These are phyloP conservation scores for Colletotrichum sp. DNA, from an alignment of 2,329 filamentous ascomycete genomes.

Conservation along the genomic window DNA sequence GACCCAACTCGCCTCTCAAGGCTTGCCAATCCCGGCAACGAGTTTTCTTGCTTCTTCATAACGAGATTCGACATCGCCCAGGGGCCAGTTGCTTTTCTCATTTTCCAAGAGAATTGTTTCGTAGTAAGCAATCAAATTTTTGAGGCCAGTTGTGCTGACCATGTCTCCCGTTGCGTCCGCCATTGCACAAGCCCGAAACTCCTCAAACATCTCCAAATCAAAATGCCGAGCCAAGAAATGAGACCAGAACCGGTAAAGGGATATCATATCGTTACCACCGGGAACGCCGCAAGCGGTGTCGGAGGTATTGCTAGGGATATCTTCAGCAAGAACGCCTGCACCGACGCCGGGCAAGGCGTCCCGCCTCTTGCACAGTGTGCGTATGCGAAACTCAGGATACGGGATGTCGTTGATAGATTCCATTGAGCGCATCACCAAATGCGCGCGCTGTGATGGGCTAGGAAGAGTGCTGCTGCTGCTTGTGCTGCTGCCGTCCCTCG, in stretches of 20 bases:
- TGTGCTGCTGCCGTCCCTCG: background rate
- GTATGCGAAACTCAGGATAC: constrained; percentile 41
- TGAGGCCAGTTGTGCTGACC: constrained; percentile 59
- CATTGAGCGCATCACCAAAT: constrained; percentile 12
- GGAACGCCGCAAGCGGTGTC: constrained; percentile 26
- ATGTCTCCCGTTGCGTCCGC: constrained; percentile 60
- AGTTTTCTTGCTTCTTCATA: constrained; percentile 10
- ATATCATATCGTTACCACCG: constrained; percentile 56
- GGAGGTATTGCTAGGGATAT: constrained; percentile 34
- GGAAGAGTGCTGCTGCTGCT: background rate
- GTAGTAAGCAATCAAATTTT: constrained; percentile 71
- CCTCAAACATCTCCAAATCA: constrained; percentile 76
- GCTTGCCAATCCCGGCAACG: background rate
- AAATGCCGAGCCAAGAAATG: constrained; percentile 76
- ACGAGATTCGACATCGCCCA: background rate
- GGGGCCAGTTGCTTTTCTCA: background rate
- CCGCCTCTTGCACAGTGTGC: constrained; percentile 43
- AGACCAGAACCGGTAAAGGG: constrained; percentile 78
- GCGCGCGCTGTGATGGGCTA: constrained; percentile 15
- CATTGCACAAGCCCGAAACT: constrained; percentile 72
- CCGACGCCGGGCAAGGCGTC: constrained; percentile 29
- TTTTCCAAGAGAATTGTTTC: constrained; percentile 24
- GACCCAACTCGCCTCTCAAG: background rate
- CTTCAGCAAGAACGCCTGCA: constrained; percentile 25
- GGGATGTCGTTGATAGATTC: constrained; percentile 18